Percentiles rank a stretch among this genome's conserved stretches.
Evolutionary conservation across 768 basidiomycete species (phyloP).

Genomic region (Xanthoconium purpureum): DNA sequence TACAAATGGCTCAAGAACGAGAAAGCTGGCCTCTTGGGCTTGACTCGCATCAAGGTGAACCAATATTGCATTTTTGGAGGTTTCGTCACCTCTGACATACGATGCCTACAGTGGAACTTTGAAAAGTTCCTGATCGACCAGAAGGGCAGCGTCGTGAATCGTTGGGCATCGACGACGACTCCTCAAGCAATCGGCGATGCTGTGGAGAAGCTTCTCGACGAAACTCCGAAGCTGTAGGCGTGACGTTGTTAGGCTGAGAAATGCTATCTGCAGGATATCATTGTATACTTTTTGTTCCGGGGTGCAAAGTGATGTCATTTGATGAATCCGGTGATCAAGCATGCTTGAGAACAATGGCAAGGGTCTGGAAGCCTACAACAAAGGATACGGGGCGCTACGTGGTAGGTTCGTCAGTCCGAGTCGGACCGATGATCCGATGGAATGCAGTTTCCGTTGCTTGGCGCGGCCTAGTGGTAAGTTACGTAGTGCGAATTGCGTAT

Average conservation of each 20-base stretch:
- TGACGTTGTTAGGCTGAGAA: not conserved
- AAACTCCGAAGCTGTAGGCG: conserved; percentile 17
- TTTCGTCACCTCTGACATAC: not conserved
- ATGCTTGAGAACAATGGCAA: too few relatives aligned
- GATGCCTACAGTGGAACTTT: conserved; percentile 71
- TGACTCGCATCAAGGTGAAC: conserved; percentile 66
- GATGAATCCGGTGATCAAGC: too few relatives aligned
- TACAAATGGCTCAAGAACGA: conserved; percentile 82
- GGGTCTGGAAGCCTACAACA: too few relatives aligned
- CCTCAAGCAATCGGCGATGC: conserved; percentile 61
- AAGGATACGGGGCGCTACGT: too few relatives aligned
- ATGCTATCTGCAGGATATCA: not conserved
- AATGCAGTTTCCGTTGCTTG: too few relatives aligned
- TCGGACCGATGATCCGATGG: too few relatives aligned
- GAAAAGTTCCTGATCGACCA: conserved; percentile 85
- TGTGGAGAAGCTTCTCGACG: conserved; percentile 55
- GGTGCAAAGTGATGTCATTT: too few relatives aligned
- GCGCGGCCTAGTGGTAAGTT: too few relatives aligned
- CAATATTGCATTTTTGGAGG: not conserved
- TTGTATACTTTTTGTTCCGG: not conserved
- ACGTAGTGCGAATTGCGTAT: too few relatives aligned
- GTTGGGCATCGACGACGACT: conserved; percentile 75
- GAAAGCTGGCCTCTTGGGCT: conserved; percentile 69
- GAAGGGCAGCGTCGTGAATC: conserved; percentile 69
- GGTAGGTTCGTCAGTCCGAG: too few relatives aligned